These are phyloP conservation scores for Fusarium napiforme DNA, from an alignment of 2,329 filamentous ascomycete genomes.

Conservation along the genomic window DNA sequence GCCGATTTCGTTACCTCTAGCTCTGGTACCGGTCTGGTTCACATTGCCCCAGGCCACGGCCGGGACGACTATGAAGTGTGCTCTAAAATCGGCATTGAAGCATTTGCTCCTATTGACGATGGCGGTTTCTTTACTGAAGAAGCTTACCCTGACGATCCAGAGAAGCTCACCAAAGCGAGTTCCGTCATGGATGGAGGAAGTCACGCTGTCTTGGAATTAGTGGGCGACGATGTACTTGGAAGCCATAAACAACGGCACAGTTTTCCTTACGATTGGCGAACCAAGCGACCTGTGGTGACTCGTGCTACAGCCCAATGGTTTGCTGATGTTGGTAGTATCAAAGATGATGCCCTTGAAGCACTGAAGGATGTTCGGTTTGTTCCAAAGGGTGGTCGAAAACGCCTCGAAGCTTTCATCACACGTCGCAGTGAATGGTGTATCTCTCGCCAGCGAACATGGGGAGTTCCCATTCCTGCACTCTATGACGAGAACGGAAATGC, in stretches of 20 bases:
- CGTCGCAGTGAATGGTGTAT: conserved; percentile 97
- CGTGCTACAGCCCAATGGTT: conserved; percentile 98
- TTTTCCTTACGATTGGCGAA: conserved; percentile 98
- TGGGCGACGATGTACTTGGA: conserved; percentile 73
- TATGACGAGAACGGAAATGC: conserved; percentile 80
- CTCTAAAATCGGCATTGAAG: conserved; percentile 73
- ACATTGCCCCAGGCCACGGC: conserved; percentile 92
- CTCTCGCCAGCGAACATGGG: conserved; percentile 94
- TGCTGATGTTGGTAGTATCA: conserved; percentile 87
- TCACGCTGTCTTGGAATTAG: conserved; percentile 73
- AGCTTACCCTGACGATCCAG: conserved; percentile 77
- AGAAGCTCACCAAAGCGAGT: conserved; percentile 72
- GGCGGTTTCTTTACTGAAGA: conserved; percentile 83
- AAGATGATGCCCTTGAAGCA: conserved; percentile 75
- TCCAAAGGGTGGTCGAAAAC: conserved; percentile 76
- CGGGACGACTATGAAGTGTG: conserved; percentile 96
- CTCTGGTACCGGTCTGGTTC: conserved; percentile 95
- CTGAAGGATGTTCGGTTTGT: conserved; percentile 81
- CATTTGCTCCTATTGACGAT: conserved; percentile 85
- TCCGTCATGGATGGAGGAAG: conserved; percentile 78
- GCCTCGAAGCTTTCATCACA: conserved; percentile 86
- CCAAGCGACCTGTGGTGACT: conserved; percentile 90
- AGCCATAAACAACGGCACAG: conserved; percentile 84
- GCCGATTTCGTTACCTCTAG: conserved; percentile 90
- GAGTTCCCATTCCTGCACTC: conserved; percentile 92